phyloP scores from a whole-genome alignment of 2,329 filamentous ascomycete species.

The Apiospora arundinis region DNA sequence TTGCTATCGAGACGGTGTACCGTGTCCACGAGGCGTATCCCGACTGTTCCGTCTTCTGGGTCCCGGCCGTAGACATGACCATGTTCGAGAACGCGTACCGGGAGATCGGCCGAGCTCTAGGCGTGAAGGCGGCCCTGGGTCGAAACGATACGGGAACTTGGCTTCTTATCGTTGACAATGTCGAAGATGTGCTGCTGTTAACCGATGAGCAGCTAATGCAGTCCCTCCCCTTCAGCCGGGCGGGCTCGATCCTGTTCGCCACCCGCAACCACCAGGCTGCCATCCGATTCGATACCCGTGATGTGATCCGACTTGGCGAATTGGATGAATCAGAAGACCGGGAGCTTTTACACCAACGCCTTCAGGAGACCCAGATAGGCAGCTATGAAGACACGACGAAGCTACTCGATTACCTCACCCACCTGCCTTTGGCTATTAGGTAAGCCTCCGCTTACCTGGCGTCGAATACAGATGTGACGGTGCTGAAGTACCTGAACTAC shows the following conservation, averaged over 20 bases:
- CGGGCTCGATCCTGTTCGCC: not conserved
- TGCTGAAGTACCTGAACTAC: not conserved
- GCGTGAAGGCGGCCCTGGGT: slow-evolving; percentile 27
- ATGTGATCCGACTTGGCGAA: not conserved
- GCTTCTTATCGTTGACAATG: too few species aligned
- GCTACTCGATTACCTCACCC: not conserved
- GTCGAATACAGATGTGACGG: not conserved
- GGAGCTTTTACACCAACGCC: not conserved
- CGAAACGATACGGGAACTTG: too few species aligned
- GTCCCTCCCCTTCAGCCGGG: not conserved
- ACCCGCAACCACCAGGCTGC: not conserved
- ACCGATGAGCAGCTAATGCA: not conserved
- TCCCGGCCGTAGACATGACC: not conserved
- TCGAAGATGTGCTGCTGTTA: not conserved
- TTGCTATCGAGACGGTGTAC: not conserved
- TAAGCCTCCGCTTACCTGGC: slow-evolving; percentile 4
- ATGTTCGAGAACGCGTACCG: not conserved
- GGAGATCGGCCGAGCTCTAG: not conserved
- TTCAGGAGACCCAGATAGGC: not conserved
- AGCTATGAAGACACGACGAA: not conserved
- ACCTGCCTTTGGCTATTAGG: not conserved
- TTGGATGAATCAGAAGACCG: not conserved
- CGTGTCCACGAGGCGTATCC: not conserved
- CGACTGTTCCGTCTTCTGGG: slow-evolving; percentile 19
- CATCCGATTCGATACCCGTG: not conserved